Conservation (phyloP, 768 basidiomycete species). For the Lentinula boryana region DNA sequence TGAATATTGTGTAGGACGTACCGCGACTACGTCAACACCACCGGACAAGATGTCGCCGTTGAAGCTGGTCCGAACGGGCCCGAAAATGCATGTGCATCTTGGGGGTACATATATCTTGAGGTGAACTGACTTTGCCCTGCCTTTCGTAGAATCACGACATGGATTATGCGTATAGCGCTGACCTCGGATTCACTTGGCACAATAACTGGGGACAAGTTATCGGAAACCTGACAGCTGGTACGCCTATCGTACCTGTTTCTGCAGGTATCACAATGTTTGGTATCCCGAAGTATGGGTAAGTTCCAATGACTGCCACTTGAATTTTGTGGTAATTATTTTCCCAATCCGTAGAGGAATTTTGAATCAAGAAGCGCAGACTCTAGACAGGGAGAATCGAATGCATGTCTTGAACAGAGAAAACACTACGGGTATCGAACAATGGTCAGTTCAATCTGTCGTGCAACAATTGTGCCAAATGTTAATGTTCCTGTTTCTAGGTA, state of each 20-base stretch:
- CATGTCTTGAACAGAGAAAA: constrained; percentile 31
- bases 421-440: constrained; percentile 25
- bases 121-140: neutral
- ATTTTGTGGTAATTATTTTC: neutral
- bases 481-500: constrained; percentile 7
- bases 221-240: constrained; percentile 16
- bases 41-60: constrained; percentile 29
- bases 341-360: constrained; percentile 18
- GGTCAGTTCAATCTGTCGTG: constrained; percentile 13
- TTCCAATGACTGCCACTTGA: neutral
- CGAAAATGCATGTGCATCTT: constrained; percentile 22
- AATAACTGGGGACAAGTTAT: constrained; percentile 30
- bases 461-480: neutral
- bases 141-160: constrained; percentile 30
- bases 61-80: constrained; percentile 33
- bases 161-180: constrained; percentile 23
- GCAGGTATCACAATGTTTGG: constrained; percentile 28
- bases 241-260: constrained; percentile 25
- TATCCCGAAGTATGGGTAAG: constrained; percentile 30
- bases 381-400: constrained; percentile 21
- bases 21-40: constrained; percentile 32
- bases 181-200: constrained; percentile 25
- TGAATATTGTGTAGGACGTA: constrained; percentile 23
- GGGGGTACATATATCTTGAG: neutral
- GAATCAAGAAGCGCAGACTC: constrained; percentile 26